Percentiles rank a stretch among this genome's conserved stretches.
Evolutionary conservation across 345 rosid species (phyloP).

Genomic region (Moricandia moricandioides): DNA sequence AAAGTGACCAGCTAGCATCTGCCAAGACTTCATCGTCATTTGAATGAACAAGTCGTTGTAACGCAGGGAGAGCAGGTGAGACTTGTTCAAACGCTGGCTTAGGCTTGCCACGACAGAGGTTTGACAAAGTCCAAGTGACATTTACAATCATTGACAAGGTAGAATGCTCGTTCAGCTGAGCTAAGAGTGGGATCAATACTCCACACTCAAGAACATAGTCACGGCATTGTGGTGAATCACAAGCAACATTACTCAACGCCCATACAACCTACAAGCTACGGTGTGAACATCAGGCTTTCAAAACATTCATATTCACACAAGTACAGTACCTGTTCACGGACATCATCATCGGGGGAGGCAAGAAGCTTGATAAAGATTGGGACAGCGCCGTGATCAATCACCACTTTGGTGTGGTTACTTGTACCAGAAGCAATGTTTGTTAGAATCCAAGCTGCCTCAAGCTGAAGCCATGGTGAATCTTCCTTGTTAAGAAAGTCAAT

Average conservation of each 20-base stretch:
- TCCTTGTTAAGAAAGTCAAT: slow-evolving; percentile 63
- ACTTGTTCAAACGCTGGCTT: slow-evolving; percentile 56
- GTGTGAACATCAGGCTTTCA: background rate
- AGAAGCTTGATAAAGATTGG: slow-evolving; percentile 63
- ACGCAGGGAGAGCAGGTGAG: slow-evolving; percentile 42
- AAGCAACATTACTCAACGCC: slow-evolving; percentile 70
- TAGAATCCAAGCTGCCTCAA: slow-evolving; percentile 80
- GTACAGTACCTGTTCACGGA: slow-evolving; percentile 65
- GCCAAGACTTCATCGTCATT: background rate
- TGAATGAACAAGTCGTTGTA: background rate
- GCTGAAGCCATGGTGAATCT: slow-evolving; percentile 66
- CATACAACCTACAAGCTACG: slow-evolving; percentile 49
- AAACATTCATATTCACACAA: background rate
- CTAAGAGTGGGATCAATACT: slow-evolving; percentile 50
- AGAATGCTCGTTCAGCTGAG: slow-evolving; percentile 50
- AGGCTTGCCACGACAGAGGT: slow-evolving; percentile 61
- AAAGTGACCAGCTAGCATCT: background rate
- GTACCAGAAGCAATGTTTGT: slow-evolving; percentile 76
- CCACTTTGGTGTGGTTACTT: slow-evolving; percentile 59
- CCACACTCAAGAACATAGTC: slow-evolving; percentile 56
- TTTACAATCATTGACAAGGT: slow-evolving; percentile 56
- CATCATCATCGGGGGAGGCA: slow-evolving; percentile 57
- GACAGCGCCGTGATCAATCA: slow-evolving; percentile 61
- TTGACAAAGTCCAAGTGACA: slow-evolving; percentile 67
- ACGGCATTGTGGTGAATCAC: slow-evolving; percentile 56